These are phyloP conservation scores for Tetrapisispora fleetii DNA, from an alignment of 805 yeast genomes.

Conservation along the genomic window DNA sequence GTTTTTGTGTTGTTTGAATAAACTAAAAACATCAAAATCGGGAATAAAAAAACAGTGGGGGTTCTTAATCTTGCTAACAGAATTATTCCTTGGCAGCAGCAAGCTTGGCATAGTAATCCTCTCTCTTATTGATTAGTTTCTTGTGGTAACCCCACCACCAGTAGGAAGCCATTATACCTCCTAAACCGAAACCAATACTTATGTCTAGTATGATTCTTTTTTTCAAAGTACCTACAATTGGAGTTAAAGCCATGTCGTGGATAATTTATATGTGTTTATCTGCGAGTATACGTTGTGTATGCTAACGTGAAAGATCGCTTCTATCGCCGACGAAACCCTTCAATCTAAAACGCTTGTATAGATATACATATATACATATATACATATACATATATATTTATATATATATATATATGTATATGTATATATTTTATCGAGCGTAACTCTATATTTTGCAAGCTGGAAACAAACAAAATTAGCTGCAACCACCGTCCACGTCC, in stretches of 20 bases:
- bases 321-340: too few relatives aligned
- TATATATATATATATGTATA: too few relatives aligned
- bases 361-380: too few relatives aligned
- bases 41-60: too few relatives aligned
- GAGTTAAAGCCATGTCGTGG: conserved; percentile 61
- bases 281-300: neutral
- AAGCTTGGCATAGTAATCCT: conserved; percentile 69
- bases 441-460: too few relatives aligned
- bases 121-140: conserved; percentile 64
- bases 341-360: too few relatives aligned
- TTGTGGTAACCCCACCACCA: conserved; percentile 88
- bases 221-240: conserved; percentile 75
- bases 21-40: neutral
- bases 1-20: neutral
- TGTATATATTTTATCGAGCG: too few relatives aligned
- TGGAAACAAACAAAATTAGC: too few relatives aligned
- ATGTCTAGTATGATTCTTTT: conserved; percentile 76
- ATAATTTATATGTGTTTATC: conserved; percentile 3
- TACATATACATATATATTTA: too few relatives aligned
- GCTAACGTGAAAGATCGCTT: neutral
- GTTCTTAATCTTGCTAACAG: too few relatives aligned
- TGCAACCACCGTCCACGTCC: too few relatives aligned
- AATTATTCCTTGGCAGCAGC: conserved; percentile 30
- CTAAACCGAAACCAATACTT: conserved; percentile 54
- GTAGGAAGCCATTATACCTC: conserved; percentile 52